These are phyloP conservation scores for Phlebiopsis gigantea DNA, from an alignment of 768 basidiomycete genomes.

Conservation along the genomic window DNA sequence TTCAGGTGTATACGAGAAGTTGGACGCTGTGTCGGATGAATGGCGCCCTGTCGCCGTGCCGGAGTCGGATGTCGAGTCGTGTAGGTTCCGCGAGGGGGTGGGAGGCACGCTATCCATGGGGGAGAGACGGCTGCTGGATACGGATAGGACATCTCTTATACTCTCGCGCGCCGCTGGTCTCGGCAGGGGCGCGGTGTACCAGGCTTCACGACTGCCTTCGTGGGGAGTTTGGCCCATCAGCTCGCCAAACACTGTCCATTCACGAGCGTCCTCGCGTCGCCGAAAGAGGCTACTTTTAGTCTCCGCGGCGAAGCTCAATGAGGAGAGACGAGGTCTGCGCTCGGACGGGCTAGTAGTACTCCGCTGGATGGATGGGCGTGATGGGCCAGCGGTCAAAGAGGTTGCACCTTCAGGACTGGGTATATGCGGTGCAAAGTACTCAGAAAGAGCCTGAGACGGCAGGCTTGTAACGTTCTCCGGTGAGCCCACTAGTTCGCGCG, in stretches of 20 bases:
- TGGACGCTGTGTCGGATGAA: neutral
- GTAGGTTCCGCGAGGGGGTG: neutral
- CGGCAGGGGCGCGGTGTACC: neutral
- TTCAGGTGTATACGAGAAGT: neutral
- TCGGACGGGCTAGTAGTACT: neutral
- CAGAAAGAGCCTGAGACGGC: neutral
- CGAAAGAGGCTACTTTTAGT: neutral
- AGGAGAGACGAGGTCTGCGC: neutral
- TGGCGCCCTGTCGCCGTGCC: neutral
- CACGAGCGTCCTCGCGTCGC: constrained; percentile 19
- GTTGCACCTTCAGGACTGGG: neutral
- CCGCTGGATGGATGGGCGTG: neutral
- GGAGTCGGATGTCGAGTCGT: neutral
- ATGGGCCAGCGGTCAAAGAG: neutral
- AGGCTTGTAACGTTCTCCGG: constrained; percentile 7
- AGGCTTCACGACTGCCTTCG: constrained; percentile 7
- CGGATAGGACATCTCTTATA: constrained; percentile 1
- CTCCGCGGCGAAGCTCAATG: neutral
- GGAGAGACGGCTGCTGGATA: neutral
- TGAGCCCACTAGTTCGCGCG: constrained; percentile 8
- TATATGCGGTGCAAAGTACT: constrained; percentile 1
- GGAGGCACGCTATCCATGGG: neutral
- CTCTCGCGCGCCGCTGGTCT: constrained; percentile 4
- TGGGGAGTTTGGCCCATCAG: constrained; percentile 57
- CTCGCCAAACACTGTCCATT: constrained; percentile 66